Percentiles rank a stretch among this genome's conserved stretches.
Evolutionary conservation across 1,139 yeast genomes (phyloP).

Genomic region (Blastobotrys ciferrii): DNA sequence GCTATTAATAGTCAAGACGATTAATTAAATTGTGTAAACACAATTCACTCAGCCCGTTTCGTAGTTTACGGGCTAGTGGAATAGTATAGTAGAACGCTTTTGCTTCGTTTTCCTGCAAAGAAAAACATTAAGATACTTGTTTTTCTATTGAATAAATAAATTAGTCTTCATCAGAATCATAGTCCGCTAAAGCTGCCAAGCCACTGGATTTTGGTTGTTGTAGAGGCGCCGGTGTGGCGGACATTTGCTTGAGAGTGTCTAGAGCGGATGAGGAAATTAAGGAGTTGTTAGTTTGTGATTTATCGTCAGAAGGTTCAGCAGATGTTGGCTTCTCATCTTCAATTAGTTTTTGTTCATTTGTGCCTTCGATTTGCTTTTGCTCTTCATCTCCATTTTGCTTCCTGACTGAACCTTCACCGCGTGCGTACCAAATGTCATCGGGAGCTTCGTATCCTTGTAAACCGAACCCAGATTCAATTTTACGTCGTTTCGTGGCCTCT

Average conservation of each 20-base stretch:
- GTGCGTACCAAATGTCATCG: slow-evolving; percentile 26
- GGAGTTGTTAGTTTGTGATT: not conserved
- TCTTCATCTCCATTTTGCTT: not conserved
- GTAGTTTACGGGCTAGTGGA: too few relatives aligned
- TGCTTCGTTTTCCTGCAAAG: too few relatives aligned
- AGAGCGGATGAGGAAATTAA: slow-evolving; percentile 12
- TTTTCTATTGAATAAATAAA: not conserved
- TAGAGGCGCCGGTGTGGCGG: not conserved
- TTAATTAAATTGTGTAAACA: too few relatives aligned
- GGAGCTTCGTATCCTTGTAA: slow-evolving; percentile 29
- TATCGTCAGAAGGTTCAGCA: not conserved
- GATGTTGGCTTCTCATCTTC: not conserved
- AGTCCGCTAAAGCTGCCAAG: slow-evolving; percentile 2
- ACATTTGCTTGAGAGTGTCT: slow-evolving; percentile 10
- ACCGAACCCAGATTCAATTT: slow-evolving; percentile 19
- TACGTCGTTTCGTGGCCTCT: slow-evolving; percentile 18
- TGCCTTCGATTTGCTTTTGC: not conserved
- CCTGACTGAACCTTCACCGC: not conserved
- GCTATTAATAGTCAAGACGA: not conserved
- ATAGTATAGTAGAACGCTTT: too few relatives aligned
- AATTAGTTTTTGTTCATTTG: not conserved
- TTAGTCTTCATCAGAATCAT: slow-evolving; percentile 12
- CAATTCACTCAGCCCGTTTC: too few relatives aligned
- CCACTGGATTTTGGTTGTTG: not conserved
- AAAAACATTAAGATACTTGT: not conserved